Evolutionary conservation across 2,329 filamentous ascomycete species (phyloP).

Genomic region (Verticillium isaacii): DNA sequence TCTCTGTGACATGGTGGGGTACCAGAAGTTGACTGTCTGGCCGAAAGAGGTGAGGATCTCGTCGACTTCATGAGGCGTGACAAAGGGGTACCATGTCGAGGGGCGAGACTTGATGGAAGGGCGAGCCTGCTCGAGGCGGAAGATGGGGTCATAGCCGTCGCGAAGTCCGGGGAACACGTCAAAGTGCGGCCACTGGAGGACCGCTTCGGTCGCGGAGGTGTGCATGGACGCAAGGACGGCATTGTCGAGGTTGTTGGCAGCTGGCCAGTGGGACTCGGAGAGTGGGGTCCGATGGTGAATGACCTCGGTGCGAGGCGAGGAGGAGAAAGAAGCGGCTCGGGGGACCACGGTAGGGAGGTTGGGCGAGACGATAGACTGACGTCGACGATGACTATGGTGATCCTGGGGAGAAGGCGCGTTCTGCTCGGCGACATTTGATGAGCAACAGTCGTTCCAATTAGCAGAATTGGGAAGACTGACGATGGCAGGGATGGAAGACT

Average conservation of each 20-base stretch:
- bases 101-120: constrained; percentile 25
- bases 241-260: constrained; percentile 32
- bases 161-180: constrained; percentile 37
- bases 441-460: background rate
- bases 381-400: constrained; percentile 1
- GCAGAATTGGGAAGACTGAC: background rate
- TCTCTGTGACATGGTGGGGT: constrained; percentile 39
- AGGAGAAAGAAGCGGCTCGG: constrained; percentile 16
- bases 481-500: constrained; percentile 28
- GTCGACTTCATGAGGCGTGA: constrained; percentile 34
- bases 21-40: constrained; percentile 46
- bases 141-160: constrained; percentile 38
- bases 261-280: constrained; percentile 15
- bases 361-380: constrained; percentile 9
- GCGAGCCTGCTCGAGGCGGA: constrained; percentile 40
- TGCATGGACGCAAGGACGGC: constrained; percentile 45
- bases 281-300: constrained; percentile 13
- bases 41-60: constrained; percentile 38
- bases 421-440: constrained; percentile 7
- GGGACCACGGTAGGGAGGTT: constrained; percentile 12
- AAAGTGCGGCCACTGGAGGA: constrained; percentile 48
- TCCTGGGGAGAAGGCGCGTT: constrained; percentile 4
- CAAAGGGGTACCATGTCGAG: constrained; percentile 34
- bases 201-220: constrained; percentile 43
- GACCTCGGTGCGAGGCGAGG: constrained; percentile 14